A percentile compares a stretch with the other conserved stretches of the same genome.
phyloP scores from a whole-genome alignment of 140 eudicot genomes.

The Anethum foeniculum region DNA sequence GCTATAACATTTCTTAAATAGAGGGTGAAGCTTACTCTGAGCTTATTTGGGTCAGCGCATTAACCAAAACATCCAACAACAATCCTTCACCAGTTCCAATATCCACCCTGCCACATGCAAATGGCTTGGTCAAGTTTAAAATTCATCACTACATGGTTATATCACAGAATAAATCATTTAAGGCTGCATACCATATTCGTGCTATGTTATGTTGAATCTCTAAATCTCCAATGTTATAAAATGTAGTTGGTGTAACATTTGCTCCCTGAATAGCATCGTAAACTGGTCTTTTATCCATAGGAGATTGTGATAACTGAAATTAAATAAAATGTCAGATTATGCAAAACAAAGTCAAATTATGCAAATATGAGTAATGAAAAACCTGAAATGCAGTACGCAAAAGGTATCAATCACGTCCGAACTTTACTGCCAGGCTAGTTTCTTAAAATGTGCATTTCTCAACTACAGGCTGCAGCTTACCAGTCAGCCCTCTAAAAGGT shows the following conservation, averaged over 20 bases:
- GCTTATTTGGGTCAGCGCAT: constrained; percentile 87
- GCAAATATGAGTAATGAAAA: background rate
- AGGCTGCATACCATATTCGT: constrained; percentile 64
- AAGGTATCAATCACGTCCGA: background rate
- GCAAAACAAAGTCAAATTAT: no score
- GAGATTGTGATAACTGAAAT: constrained; percentile 78
- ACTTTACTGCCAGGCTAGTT: background rate
- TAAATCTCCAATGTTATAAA: constrained; percentile 86
- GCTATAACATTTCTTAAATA: background rate
- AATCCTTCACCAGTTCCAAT: constrained; percentile 85
- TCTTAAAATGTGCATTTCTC: background rate
- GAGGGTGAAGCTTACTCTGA: constrained; percentile 59
- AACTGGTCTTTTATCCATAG: constrained; percentile 71
- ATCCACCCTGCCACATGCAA: constrained; percentile 68
- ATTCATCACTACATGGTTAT: background rate
- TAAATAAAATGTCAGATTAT: constrained; percentile 3
- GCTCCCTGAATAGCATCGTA: constrained; percentile 91
- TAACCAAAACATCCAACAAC: constrained; percentile 66
- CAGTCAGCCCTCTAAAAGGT: background rate
- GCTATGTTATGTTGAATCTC: constrained; percentile 93
- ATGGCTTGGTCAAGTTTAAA: background rate
- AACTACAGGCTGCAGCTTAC: background rate
- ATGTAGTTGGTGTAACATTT: constrained; percentile 74
- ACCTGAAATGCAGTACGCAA: background rate
- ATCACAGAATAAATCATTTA: background rate